Evolutionary conservation across 805 yeast species (phyloP), one percentile per base, ranked within the genome.

Genomic region (Lachancea lanzarotensis): DNA sequence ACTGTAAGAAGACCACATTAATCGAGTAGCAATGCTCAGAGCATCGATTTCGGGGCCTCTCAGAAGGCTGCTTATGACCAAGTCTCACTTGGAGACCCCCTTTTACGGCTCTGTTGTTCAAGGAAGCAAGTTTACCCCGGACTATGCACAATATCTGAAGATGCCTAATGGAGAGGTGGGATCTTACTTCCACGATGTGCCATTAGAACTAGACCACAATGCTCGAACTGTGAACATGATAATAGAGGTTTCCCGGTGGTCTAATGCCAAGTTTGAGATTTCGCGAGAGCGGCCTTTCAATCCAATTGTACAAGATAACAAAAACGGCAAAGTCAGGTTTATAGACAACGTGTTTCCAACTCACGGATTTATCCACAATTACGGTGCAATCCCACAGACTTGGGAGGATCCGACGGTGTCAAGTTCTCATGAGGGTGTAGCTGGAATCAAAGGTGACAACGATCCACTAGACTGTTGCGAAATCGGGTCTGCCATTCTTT

Each of bases 381-480:
- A 87, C 60, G 95, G 96, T 37, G 91, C 95, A 2, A 72, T 86
- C 55, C 90, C 95, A 15, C 95, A 86, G 70, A 91, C 98, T 3
- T 91, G 98, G 98, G 98, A 91, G 67, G 95, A 93, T 61, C 95
- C 95, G n/a, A 77, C 82, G 47, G 70, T 69, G 42, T 57, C 52
- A 71, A 67, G 55, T 62, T 30, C 51, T 45, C 67, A 40, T 26
- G 73, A 63, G 48, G 69, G 76, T 47, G 73, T 68, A 59, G 75
- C 73, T 51, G 54, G 64, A 3, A 64, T 75, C 30, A 66, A 67
- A 49, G 98, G 98, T 49, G 98, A 91, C 68, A 86, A 88, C 60
- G 98, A 91, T 66, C 98, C 98, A 3, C 70, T 91, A 50, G 98
- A 91, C 60, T 90, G 90, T 38, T 81, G 96, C 60, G 98, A 91